phyloP scores from a whole-genome alignment of 2,329 filamentous ascomycete species.

The Scleromitrula shiraiana region DNA sequence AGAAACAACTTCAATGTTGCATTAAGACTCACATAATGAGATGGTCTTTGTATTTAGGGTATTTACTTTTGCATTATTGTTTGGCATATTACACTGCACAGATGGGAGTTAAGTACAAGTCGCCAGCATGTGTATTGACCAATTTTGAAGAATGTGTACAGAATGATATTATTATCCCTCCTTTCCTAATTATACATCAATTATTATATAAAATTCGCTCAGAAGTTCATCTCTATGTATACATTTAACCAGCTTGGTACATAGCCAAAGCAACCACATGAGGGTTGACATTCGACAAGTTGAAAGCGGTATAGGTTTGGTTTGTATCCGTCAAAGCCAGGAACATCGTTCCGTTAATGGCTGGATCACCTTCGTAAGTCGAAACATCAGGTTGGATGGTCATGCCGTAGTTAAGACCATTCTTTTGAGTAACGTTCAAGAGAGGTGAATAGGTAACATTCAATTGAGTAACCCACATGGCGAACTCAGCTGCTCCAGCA shows the following conservation, averaged over 20 bases:
- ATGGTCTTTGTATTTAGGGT: too few relatives aligned
- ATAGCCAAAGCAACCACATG: slow-evolving; percentile 67
- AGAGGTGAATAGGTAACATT: slow-evolving; percentile 63
- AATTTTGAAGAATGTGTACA: too few relatives aligned
- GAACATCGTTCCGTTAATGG: slow-evolving; percentile 73
- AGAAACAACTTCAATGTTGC: too few relatives aligned
- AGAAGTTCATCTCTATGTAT: not conserved
- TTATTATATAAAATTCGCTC: too few relatives aligned
- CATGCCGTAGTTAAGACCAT: slow-evolving; percentile 29
- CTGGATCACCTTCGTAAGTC: slow-evolving; percentile 50
- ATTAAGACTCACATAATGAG: too few relatives aligned
- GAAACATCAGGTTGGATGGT: slow-evolving; percentile 66
- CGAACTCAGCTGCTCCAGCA: slow-evolving; percentile 54
- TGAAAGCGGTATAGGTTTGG: slow-evolving; percentile 66
- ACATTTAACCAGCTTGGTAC: slow-evolving; percentile 65
- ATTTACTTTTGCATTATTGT: too few relatives aligned
- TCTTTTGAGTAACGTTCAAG: slow-evolving; percentile 38
- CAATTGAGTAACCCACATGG: slow-evolving; percentile 70
- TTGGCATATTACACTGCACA: too few relatives aligned
- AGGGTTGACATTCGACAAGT: slow-evolving; percentile 64
- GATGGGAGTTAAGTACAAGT: too few relatives aligned
- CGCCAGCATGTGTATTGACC: too few relatives aligned
- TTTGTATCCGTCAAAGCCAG: slow-evolving; percentile 65
- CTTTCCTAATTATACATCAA: too few relatives aligned
- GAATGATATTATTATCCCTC: too few relatives aligned